Base-by-base conservation (phyloP, 1,139 yeast species). In the Suzukiozyma palmioleophila region DNA sequence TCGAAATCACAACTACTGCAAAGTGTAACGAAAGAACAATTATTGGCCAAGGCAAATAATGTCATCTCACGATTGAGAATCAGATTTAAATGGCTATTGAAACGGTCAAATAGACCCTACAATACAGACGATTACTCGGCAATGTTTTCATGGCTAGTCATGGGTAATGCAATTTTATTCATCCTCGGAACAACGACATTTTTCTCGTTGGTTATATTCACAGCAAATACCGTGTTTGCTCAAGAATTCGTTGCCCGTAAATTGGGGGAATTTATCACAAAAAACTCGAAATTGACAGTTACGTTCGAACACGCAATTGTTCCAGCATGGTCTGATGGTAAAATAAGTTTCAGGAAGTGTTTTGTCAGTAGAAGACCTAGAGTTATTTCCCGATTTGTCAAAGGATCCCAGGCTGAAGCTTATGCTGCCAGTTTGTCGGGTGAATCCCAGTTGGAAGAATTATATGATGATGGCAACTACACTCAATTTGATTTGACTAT, bases 261-360 rank as follows among this genome's bases (percentile, higher is more conserved):
- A 48, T 69, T 89, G 30, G 97, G 97, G 8, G 86, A 85, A 52
- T 66, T 86, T 41, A 75, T 92, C 43, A 90, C 98, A 11, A 77
- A 77, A 48, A 92, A 89, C 52, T 81, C 95, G 2, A 87, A 89
- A n/a, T 64, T 90, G 49, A 81, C 85, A 0, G 96, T 92, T 10
- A 81, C 88, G 1, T 92, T 92, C 56, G 98, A 92, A 56, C 84
- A 79, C 55, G 98, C 98, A 2, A 86, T 90, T 43, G 95, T 89
- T 3, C 97, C 97, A 0, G 89, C 89, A 39, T 90, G 97, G 97
- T 75, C 82, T 36, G 89, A 85, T 49, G 95, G 97, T 1, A 83
- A 79, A 48, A 87, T 92, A 40, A 77, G 84, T 32, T 85, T 92
- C 59, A 77, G 81, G 43, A 87, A 89, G 50, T 95, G 95, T 40